Percentiles rank a stretch among this genome's conserved stretches.
Conservation (phyloP, 208 protist species). For the Trypanosoma cruzi region DNA sequence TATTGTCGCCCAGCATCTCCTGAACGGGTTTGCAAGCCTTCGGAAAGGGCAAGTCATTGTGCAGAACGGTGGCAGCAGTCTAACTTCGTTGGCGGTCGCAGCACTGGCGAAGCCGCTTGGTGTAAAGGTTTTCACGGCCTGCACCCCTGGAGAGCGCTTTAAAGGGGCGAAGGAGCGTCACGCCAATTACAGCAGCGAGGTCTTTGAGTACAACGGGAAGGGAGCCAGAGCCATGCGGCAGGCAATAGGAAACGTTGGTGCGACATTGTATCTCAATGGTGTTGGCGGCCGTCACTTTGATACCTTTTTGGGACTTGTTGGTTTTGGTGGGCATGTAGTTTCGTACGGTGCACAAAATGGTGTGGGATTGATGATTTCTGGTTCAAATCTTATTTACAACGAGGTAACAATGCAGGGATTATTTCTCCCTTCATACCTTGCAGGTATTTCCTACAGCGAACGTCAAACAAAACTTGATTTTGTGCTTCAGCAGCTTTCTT, state of each 20-base stretch:
- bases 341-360: slow-evolving; percentile 80
- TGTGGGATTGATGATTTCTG: slow-evolving; percentile 66
- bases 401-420: slow-evolving; percentile 77
- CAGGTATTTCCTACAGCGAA: slow-evolving; percentile 39
- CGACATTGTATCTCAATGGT: slow-evolving; percentile 64
- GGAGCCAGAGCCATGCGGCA: slow-evolving; percentile 49
- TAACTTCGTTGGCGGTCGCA: slow-evolving; percentile 69
- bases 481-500: slow-evolving; percentile 49
- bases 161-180: slow-evolving; percentile 55
- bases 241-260: slow-evolving; percentile 40
- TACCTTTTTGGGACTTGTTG: slow-evolving; percentile 61
- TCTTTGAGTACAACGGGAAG: slow-evolving; percentile 71
- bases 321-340: slow-evolving; percentile 55
- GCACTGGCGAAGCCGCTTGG: slow-evolving; percentile 48
- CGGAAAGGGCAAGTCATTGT: slow-evolving; percentile 58
- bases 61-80: slow-evolving; percentile 80
- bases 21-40: slow-evolving; percentile 57
- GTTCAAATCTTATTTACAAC: slow-evolving; percentile 69
- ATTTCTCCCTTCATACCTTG: slow-evolving; percentile 59
- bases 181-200: slow-evolving; percentile 44
- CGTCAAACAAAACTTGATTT: slow-evolving; percentile 71
- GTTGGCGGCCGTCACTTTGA: slow-evolving; percentile 76
- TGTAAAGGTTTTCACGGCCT: slow-evolving; percentile 60
- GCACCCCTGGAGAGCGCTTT: slow-evolving; percentile 67
- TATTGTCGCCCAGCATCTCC: slow-evolving; percentile 63